Evolutionary conservation across 129 eudicot genomes (phyloP), one percentile per base, ranked within the genome.

Genomic region (Chrysanthemum seticuspe): DNA sequence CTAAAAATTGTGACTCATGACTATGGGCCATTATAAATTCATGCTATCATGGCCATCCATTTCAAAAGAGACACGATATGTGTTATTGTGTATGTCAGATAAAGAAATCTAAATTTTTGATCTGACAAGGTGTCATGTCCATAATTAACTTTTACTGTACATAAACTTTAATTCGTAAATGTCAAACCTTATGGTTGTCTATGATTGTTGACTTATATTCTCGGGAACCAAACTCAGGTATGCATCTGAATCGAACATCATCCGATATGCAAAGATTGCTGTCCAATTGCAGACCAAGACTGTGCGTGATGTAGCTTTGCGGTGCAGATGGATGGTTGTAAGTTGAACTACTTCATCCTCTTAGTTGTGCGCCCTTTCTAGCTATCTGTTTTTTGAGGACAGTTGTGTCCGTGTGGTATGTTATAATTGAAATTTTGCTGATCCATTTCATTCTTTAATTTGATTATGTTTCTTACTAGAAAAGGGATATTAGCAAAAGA

Each of bases 241-340:
- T 87, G 91, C 91, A 27, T 62, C 91, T 16, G 91, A 84, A 72
- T 13, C 91, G 6, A 83, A 75, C 71, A 75, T 92, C 56, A 67
- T 81, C 67, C 89, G 94, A 3, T 92, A 89, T 74, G 96, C 96
- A 57, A 92, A 92, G 91, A 89, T 92, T 81, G 97, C 97, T 44
- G 81, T 83, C 71, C 86, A 81, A 65, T 82, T 92, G 71, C 87
- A 83, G 51, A 83, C 84, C 57, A 91, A 91, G 84, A 88, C 91
- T 29, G 97, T 91, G 51, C 87, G 97, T 57, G 97, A 92, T 71
- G 94, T 92, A 75, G 97, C 97, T 66, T 79, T 92, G 73, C 89
- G 97, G 62, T 83, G 86, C 71, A 89, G 88, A 89, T 92, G 97
- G 97, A 87, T 89, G 89, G 73, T 81, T 71, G 97, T 92, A 84